Conservation (phyloP, 352 stramenopile genomes). For the Globisporangium paroecandrum region DNA sequence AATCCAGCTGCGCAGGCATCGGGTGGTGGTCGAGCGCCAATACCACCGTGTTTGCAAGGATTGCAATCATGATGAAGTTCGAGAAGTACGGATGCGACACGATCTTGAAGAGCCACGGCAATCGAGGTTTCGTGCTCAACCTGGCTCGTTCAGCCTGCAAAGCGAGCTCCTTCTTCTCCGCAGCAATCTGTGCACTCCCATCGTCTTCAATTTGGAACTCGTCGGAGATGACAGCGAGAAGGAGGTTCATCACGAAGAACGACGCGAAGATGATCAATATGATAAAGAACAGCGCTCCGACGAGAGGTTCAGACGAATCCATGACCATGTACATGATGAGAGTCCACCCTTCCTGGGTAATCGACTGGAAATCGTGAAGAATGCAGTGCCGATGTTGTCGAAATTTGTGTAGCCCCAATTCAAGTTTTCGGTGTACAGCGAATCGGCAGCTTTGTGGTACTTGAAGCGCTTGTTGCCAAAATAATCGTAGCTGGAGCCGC, state of each 20-base stretch:
- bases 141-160: constrained; percentile 27
- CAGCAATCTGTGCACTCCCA: constrained; percentile 16
- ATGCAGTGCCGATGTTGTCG: constrained; percentile 87
- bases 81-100: constrained; percentile 62
- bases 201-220: constrained; percentile 82
- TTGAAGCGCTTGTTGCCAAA: constrained; percentile 69
- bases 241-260: constrained; percentile 94
- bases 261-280: constrained; percentile 87
- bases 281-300: constrained; percentile 87
- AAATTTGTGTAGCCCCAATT: constrained; percentile 94
- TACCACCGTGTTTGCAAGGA: constrained; percentile 82
- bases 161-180: constrained; percentile 37
- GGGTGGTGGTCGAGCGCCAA: constrained; percentile 81
- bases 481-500: constrained; percentile 66
- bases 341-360: constrained; percentile 94
- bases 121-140: constrained; percentile 25
- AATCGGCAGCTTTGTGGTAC: constrained; percentile 38
- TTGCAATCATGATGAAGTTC: constrained; percentile 65
- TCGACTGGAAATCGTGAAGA: constrained; percentile 92
- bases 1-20: constrained; percentile 50
- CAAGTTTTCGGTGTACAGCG: constrained; percentile 49
- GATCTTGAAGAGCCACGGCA: constrained; percentile 46
- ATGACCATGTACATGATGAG: constrained; percentile 90
- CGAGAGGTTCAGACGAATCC: constrained; percentile 47
- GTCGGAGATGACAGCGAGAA: constrained; percentile 89